Conservation (phyloP, 306 rosid genomes). For the Rosa persica region DNA sequence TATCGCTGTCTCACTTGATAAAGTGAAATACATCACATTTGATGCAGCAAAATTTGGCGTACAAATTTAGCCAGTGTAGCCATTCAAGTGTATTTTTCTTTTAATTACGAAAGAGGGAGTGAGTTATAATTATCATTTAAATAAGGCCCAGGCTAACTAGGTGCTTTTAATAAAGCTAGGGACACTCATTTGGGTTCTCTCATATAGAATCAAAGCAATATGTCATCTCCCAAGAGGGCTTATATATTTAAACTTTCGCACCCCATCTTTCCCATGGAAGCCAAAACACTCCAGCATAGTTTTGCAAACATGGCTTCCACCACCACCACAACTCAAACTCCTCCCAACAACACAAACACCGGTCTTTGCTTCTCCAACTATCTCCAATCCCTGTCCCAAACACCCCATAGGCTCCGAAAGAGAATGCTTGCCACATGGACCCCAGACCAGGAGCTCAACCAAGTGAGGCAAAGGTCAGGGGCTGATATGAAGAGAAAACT, state of each 20-base stretch:
- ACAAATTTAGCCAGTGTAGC: not conserved
- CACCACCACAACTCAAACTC: conserved; percentile 10
- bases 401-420: conserved; percentile 74
- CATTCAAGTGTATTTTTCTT: not conserved
- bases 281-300: conserved; percentile 30
- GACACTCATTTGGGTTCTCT: conserved; percentile 34
- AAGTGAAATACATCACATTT: no score
- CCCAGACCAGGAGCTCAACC: conserved; percentile 85
- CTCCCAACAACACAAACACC: conserved; percentile 30
- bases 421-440: conserved; percentile 96
- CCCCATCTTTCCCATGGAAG: conserved; percentile 33
- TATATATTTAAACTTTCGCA: conserved; percentile 52
- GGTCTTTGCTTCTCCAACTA: conserved; percentile 48
- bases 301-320: conserved; percentile 35
- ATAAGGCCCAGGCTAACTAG: conserved; percentile 22
- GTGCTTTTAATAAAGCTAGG: conserved; percentile 39
- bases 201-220: conserved; percentile 38
- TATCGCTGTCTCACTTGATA: not conserved
- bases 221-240: conserved; percentile 36
- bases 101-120: not conserved
- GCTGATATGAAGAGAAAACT: conserved; percentile 91
- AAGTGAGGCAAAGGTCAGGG: conserved; percentile 84
- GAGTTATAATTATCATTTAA: conserved; percentile 23
- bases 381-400: conserved; percentile 69
- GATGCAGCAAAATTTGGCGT: no score